Evolutionary conservation across 768 basidiomycete species (phyloP).

Genomic region (Tulasnella sp.): DNA sequence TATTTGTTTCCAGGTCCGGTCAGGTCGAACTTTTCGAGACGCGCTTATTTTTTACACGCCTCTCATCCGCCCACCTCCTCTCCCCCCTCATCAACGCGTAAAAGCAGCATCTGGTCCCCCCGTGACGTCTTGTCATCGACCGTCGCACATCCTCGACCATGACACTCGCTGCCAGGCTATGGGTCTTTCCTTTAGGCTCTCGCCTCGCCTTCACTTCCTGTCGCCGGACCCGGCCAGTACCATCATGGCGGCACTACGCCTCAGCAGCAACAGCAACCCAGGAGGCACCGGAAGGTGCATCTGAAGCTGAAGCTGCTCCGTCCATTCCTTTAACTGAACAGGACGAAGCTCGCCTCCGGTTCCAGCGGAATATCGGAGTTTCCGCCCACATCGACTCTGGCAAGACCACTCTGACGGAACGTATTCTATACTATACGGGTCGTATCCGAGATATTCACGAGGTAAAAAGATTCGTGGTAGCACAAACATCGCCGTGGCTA

Average conservation of each 20-base stretch:
- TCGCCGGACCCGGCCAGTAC: neutral
- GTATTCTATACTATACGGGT: conserved; percentile 93
- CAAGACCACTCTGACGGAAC: conserved; percentile 96
- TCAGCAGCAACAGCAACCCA: neutral
- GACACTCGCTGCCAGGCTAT: neutral
- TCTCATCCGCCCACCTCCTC: neutral
- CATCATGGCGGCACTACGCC: neutral
- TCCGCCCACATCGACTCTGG: conserved; percentile 95
- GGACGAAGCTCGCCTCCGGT: conserved; percentile 61
- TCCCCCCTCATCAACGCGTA: neutral
- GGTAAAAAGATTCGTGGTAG: conserved; percentile 47
- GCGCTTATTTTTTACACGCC: neutral
- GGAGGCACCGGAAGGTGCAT: neutral
- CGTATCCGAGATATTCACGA: conserved; percentile 95
- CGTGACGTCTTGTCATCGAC: neutral
- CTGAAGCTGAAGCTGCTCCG: neutral
- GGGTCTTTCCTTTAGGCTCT: neutral
- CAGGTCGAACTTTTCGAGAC: neutral
- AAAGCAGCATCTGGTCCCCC: neutral
- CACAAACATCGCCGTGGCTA: neutral
- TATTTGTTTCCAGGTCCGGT: neutral
- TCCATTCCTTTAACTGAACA: conserved; percentile 42
- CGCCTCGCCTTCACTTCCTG: neutral
- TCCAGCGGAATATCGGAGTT: conserved; percentile 93
- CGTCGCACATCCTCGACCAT: neutral